Evolutionary conservation across 2,329 filamentous ascomycete genomes (phyloP).

Genomic region (Pezicula carpinea): DNA sequence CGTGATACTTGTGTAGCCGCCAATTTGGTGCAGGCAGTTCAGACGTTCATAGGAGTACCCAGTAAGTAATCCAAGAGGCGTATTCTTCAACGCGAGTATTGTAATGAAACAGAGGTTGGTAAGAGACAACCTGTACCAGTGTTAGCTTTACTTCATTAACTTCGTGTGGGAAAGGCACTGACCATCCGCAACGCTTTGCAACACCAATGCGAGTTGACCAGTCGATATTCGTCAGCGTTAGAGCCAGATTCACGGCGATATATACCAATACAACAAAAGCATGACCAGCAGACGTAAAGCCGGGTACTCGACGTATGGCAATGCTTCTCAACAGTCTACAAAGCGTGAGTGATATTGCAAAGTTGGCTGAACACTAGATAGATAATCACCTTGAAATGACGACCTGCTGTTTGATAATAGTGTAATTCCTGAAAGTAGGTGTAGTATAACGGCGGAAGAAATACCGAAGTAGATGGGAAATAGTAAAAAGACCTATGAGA

Average conservation of each 20-base stretch:
- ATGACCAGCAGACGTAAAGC: constrained; percentile 35
- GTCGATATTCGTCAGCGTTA: constrained; percentile 27
- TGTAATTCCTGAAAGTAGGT: not conserved
- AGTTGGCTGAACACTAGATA: too few species aligned
- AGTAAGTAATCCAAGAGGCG: constrained; percentile 46
- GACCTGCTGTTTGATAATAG: not conserved
- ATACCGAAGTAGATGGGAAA: constrained; percentile 17
- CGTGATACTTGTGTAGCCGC: constrained; percentile 43
- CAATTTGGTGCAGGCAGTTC: constrained; percentile 49
- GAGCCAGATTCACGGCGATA: constrained; percentile 30
- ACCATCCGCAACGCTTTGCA: constrained; percentile 14
- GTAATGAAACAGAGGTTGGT: constrained; percentile 46
- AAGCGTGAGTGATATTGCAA: not conserved
- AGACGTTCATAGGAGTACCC: constrained; percentile 52
- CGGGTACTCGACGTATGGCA: constrained; percentile 22
- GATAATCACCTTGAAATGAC: not conserved
- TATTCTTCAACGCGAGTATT: constrained; percentile 52
- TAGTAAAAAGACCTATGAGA: constrained; percentile 16
- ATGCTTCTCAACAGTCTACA: constrained; percentile 1
- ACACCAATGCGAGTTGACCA: constrained; percentile 5
- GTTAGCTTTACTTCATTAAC: constrained; percentile 9
- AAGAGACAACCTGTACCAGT: constrained; percentile 37
- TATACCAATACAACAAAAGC: constrained; percentile 29
- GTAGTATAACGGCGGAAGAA: constrained; percentile 13
- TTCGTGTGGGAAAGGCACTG: constrained; percentile 12